phyloP scores from a whole-genome alignment of 768 basidiomycete species.

The Hygrophorus russula region DNA sequence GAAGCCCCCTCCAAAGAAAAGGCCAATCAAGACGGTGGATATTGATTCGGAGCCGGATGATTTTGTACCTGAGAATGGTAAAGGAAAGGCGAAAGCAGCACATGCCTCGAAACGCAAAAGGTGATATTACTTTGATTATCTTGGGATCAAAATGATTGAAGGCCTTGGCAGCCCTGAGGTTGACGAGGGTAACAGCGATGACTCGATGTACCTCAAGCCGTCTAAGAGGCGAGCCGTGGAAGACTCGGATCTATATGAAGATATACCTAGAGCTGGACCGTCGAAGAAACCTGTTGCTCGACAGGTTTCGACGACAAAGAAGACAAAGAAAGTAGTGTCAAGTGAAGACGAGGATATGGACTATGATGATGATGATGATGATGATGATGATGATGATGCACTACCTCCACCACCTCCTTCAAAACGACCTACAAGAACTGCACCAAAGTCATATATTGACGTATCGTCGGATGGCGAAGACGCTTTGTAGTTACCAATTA shows the following conservation, averaged over 20 bases:
- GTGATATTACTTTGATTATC: constrained; percentile 19
- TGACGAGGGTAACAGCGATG: constrained; percentile 27
- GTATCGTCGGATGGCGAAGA: constrained; percentile 37
- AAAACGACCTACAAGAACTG: constrained; percentile 36
- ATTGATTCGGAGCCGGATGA: constrained; percentile 17
- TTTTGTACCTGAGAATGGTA: constrained; percentile 9
- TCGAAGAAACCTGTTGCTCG: constrained; percentile 29
- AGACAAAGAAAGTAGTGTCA: constrained; percentile 36
- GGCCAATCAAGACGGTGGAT: constrained; percentile 10
- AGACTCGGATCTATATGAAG: constrained; percentile 53
- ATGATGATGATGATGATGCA: constrained; percentile 30
- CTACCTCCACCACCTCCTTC: constrained; percentile 32
- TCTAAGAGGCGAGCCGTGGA: constrained; percentile 37
- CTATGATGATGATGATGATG: constrained; percentile 36
- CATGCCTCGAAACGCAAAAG: constrained; percentile 55
- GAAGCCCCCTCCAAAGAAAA: constrained; percentile 8
- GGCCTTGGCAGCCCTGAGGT: constrained; percentile 18
- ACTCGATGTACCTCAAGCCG: constrained; percentile 26
- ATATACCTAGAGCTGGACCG: constrained; percentile 18
- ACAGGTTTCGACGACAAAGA: constrained; percentile 47
- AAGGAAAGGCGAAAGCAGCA: constrained; percentile 16
- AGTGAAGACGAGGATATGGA: constrained; percentile 25
- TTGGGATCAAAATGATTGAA: not conserved
- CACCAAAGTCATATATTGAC: constrained; percentile 54
- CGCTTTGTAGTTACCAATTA: constrained; percentile 6